A percentile compares a stretch with the other conserved stretches of the same genome.
These are phyloP conservation scores for Sarocladium brachiariae DNA, from an alignment of 2,329 filamentous ascomycete species.

Conservation along the genomic window DNA sequence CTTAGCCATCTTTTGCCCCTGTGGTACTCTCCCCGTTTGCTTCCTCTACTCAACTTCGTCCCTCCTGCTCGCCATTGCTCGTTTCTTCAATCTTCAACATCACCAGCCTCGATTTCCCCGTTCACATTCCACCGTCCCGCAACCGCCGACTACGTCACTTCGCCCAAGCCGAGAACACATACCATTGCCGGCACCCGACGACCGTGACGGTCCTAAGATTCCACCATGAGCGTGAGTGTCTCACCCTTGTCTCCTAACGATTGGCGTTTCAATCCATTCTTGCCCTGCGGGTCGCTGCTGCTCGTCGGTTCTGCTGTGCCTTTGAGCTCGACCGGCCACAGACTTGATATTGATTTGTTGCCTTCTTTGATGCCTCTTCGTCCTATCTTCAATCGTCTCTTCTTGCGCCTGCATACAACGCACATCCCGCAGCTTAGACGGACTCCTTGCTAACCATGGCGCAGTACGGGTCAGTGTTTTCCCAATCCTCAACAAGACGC, in stretches of 20 bases:
- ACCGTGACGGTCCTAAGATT: slow-evolving; percentile 5
- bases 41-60: neutral
- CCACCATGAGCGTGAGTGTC: slow-evolving; percentile 45
- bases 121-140: neutral
- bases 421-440: too few relatives aligned
- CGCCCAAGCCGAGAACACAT: neutral
- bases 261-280: slow-evolving; percentile 11
- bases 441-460: slow-evolving; percentile 9
- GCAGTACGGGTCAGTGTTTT: slow-evolving; percentile 12
- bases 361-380: neutral
- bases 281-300: slow-evolving; percentile 3
- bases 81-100: neutral
- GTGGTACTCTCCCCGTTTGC: slow-evolving; percentile 1
- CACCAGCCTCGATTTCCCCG: neutral
- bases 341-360: neutral
- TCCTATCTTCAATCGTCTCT: neutral
- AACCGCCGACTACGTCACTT: neutral
- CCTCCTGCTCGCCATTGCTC: neutral
- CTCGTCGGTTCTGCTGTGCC: neutral
- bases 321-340: neutral
- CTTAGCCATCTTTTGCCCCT: slow-evolving; percentile 7
- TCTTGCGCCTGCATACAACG: neutral
- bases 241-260: slow-evolving; percentile 16
- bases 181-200: neutral
- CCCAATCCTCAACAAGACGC: neutral